phyloP scores from a whole-genome alignment of 192 early-diverging fungal species.

The Umbelopsis vinacea region DNA sequence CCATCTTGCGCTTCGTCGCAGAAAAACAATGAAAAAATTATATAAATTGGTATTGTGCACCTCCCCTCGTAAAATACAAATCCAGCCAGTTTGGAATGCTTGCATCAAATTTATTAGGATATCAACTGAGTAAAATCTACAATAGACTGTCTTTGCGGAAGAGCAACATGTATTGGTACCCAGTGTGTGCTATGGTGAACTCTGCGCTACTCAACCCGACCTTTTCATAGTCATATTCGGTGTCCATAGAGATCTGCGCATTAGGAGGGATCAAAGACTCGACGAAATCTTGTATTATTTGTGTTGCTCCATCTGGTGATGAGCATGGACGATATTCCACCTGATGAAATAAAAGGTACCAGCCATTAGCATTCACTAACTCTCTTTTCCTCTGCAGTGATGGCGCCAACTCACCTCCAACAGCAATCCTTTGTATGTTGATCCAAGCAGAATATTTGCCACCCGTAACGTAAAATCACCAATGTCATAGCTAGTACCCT shows the following conservation, averaged over 20 bases:
- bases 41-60: too few species aligned
- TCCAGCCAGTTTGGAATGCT: too few species aligned
- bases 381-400: not conserved
- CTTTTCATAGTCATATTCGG: constrained; percentile 55
- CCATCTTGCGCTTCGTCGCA: not conserved
- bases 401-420: constrained; percentile 45
- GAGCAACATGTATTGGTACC: constrained; percentile 58
- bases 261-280: constrained; percentile 51
- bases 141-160: constrained; percentile 56
- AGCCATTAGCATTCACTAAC: not conserved
- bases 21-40: too few species aligned
- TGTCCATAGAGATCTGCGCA: constrained; percentile 50
- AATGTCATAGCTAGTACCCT: constrained; percentile 56
- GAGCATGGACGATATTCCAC: constrained; percentile 59
- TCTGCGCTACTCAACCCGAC: constrained; percentile 51
- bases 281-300: constrained; percentile 53
- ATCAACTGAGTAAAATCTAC: constrained; percentile 27
- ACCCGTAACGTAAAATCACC: constrained; percentile 59
- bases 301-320: constrained; percentile 45
- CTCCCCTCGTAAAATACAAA: too few species aligned
- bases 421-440: constrained; percentile 60
- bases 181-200: constrained; percentile 55
- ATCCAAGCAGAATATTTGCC: constrained; percentile 57
- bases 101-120: not conserved
- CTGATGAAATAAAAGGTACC: constrained; percentile 27